Evolutionary conservation across 257 asterid species (phyloP), one percentile per base, ranked within the genome.

Genomic region (Jaltomata sinuosa): DNA sequence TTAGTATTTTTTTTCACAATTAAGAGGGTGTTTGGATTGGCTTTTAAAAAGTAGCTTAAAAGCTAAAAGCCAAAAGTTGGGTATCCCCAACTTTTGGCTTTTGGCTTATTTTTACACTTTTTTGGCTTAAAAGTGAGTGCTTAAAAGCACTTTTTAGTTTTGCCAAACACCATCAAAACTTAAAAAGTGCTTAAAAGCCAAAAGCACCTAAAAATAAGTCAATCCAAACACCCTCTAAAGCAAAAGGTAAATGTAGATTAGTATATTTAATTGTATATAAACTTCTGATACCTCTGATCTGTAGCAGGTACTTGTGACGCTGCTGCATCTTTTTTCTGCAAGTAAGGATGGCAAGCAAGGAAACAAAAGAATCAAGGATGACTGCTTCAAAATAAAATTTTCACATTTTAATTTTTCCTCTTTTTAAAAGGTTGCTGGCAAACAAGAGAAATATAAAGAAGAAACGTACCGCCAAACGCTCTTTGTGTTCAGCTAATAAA

Each of bases 401-500:
- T 69, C 12, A 38, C 79, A 7, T 25, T 49, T 25, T 27, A 49
- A 76, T 4, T 15, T 74, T 49, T 49, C 62, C 29, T 76, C 59
- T n/a, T 29, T 27, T 18, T 27, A 77, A 18, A 29, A 77, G 82
- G 64, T 49, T 18, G 62, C 21, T 31, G 27, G 61, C 27, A 77
- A 27, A 77, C 82, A 77, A 77, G 74, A 52, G 54, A 54, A 50
- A 40, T 7, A 54, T 34, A 84, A 31, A 69, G 52, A 71, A 50
- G 29, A 47, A 40, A 53, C 59, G 21, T 89, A 93, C 97, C 92
- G 29, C 84, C 84, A 88, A 85, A 77, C 89, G 88, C 89, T 96
- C 99, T 88, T 83, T 91, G 93, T 93, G 90, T 87, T 94, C 99
- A 12, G 94, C 97, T 71, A 95, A 94, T 83, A 92, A 79, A 89